These are phyloP conservation scores for Pleurotus ostreatus DNA, from an alignment of 768 basidiomycete species.

Conservation along the genomic window DNA sequence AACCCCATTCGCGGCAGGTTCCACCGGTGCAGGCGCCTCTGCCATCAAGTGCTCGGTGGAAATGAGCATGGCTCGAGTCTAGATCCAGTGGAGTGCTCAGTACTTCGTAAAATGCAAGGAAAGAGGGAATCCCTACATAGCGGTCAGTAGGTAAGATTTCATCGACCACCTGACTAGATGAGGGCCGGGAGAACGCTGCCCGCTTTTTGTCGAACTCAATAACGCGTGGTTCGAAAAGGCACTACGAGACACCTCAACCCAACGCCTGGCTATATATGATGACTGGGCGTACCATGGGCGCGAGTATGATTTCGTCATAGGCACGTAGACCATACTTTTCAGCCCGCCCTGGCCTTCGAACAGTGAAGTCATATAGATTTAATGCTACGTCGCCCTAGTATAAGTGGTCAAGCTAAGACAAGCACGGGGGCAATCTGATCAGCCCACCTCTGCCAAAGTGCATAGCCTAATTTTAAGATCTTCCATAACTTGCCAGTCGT, in stretches of 20 bases:
- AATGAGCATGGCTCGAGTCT: slow-evolving; percentile 91
- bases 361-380: slow-evolving; percentile 87
- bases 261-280: neutral
- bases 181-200: slow-evolving; percentile 41
- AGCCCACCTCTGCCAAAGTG: slow-evolving; percentile 80
- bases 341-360: slow-evolving; percentile 72
- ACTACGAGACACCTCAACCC: slow-evolving; percentile 41
- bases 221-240: slow-evolving; percentile 89
- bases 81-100: neutral
- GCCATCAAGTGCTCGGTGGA: slow-evolving; percentile 80
- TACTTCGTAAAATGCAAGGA: neutral
- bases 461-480: slow-evolving; percentile 83
- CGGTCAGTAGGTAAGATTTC: slow-evolving; percentile 45
- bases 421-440: neutral
- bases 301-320: slow-evolving; percentile 93
- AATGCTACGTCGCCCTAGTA: slow-evolving; percentile 81
- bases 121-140: slow-evolving; percentile 35
- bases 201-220: slow-evolving; percentile 86
- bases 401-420: slow-evolving; percentile 1
- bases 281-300: slow-evolving; percentile 71
- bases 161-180: slow-evolving; percentile 63
- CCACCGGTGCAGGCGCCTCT: slow-evolving; percentile 18
- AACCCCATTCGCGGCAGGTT: slow-evolving; percentile 16
- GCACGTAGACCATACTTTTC: slow-evolving; percentile 87
- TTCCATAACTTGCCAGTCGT: slow-evolving; percentile 91